phyloP scores from a whole-genome alignment of 306 rosid genomes.

The Vigna mungo region DNA sequence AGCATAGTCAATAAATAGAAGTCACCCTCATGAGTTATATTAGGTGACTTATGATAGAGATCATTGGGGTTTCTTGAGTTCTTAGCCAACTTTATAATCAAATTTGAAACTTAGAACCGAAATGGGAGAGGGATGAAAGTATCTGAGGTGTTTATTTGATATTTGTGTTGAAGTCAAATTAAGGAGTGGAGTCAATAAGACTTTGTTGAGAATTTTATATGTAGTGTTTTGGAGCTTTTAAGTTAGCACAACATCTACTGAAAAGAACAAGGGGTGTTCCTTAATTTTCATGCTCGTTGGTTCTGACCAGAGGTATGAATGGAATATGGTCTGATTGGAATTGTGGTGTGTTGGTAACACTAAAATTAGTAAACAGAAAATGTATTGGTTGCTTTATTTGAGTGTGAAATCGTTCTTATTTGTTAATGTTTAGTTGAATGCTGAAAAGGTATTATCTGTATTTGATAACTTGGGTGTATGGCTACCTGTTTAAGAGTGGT shows the following conservation, averaged over 20 bases:
- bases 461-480: no score
- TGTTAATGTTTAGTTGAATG: no score
- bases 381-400: no score
- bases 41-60: no score
- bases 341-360: no score
- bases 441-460: no score
- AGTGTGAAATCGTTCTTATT: no score
- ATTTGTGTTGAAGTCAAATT: slow-evolving; percentile 30
- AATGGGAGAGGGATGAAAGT: not conserved
- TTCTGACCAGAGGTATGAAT: no score
- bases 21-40: no score
- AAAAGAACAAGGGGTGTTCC: slow-evolving; percentile 29
- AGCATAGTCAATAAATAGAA: not conserved
- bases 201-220: slow-evolving; percentile 28
- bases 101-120: slow-evolving; percentile 16
- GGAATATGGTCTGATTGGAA: no score
- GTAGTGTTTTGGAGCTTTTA: slow-evolving; percentile 21
- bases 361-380: no score
- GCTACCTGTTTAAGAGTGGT: no score
- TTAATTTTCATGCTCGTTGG: not conserved
- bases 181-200: slow-evolving; percentile 35
- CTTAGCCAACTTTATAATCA: not conserved
- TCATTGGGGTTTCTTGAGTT: not conserved
- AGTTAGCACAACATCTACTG: slow-evolving; percentile 35
- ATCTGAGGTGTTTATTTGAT: not conserved